phyloP scores from a whole-genome alignment of 2,329 filamentous ascomycete species.

The Elsinoe australis region DNA sequence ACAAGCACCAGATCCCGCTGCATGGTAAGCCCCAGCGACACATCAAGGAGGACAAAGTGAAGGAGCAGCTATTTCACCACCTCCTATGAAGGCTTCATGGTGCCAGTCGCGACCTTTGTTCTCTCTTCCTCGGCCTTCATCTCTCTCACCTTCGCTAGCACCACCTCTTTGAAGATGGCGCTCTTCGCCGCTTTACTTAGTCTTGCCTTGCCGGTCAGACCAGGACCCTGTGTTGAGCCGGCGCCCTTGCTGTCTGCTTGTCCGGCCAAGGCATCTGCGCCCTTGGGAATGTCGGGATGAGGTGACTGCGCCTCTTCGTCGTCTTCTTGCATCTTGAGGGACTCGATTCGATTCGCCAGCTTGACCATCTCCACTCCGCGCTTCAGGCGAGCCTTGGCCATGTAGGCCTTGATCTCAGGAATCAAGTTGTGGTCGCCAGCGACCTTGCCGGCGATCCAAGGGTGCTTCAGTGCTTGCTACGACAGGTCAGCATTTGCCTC shows the following conservation, averaged over 20 bases:
- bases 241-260: slow-evolving; percentile 29
- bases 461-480: slow-evolving; percentile 69
- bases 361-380: slow-evolving; percentile 95
- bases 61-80: slow-evolving; percentile 8
- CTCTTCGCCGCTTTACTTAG: slow-evolving; percentile 54
- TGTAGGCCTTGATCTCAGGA: slow-evolving; percentile 91
- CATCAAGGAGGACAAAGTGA: no score
- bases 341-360: slow-evolving; percentile 88
- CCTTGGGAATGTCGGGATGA: slow-evolving; percentile 51
- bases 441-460: slow-evolving; percentile 84
- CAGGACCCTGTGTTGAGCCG: slow-evolving; percentile 26
- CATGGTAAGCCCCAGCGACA: no score
- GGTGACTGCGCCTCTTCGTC: slow-evolving; percentile 54
- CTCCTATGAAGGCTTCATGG: slow-evolving; percentile 17
- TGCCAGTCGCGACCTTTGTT: slow-evolving; percentile 22
- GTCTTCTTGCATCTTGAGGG: slow-evolving; percentile 87
- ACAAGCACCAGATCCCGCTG: no score
- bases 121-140: slow-evolving; percentile 77
- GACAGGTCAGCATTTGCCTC: slow-evolving; percentile 4
- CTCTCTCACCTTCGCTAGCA: slow-evolving; percentile 85
- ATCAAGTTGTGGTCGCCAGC: slow-evolving; percentile 95
- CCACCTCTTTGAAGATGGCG: slow-evolving; percentile 87
- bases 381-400: slow-evolving; percentile 81
- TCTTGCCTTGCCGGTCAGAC: slow-evolving; percentile 40
- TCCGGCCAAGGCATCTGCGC: slow-evolving; percentile 51